Base-by-base conservation (phyloP, 148 eudicot genomes). In the Silene latifolia region DNA sequence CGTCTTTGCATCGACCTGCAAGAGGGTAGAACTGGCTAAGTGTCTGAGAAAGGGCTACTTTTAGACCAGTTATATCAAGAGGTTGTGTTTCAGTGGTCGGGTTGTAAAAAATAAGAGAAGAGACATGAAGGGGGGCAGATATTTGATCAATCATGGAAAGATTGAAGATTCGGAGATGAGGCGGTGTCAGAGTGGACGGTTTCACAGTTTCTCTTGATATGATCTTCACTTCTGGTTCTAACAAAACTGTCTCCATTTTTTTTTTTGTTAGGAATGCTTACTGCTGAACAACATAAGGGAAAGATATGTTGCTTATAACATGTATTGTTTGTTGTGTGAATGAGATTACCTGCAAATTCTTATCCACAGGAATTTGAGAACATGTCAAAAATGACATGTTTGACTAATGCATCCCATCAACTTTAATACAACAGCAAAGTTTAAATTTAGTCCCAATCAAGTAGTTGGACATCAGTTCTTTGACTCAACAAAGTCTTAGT, bases 1-100 rank as follows among this genome's bases (percentile, higher is more conserved):
- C 73, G 44, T 70, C 73, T 27, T 53, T 70, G 44, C 73, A 70
- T 2, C 73, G 73, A 25, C 73, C 73, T 70, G 73, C 73, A 53
- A 70, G 62, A 14, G 73, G 73, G 61, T 70, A 70, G 39, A 70
- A 70, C 7, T 18, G 61, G 39, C 13, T 70, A 51, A 70, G 73
- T 4, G 76, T 21, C 66, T 73, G 2, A 21, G 63, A 73, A 19
- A 62, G 56, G 7, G 76, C 64, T 12, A 54, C 8, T 21, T 73
- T 62, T 19, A 54, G 56, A 11, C n/a, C 27, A 9, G 54, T 12
- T 2, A 39, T 8, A 61, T 39, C 47, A 15, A 73, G n/a, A 39
- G 63, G 67, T 13, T 35, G 56, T 25, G 63, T 60, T 73, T 73
- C 18, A 4, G 69, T 20, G 2, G 44, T 0, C 4, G 60, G 27